Evolutionary conservation across 2,329 filamentous ascomycete species (phyloP), one percentile per base, ranked within the genome.

Genomic region (Colletotrichum shisoi): DNA sequence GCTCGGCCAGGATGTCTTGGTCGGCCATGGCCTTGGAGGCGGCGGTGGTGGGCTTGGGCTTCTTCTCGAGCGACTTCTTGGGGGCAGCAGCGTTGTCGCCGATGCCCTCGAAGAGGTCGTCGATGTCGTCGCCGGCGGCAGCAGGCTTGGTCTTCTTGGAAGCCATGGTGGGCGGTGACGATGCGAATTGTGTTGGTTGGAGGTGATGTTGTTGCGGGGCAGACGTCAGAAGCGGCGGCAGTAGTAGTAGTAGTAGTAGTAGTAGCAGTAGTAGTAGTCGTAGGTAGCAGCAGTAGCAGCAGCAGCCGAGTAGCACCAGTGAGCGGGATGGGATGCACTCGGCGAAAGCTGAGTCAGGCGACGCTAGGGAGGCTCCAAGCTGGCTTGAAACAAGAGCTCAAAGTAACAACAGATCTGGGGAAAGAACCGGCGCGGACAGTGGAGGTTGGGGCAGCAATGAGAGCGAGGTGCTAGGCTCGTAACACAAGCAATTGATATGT

Each of bases 1-100:
- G 87, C 73, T 97, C 94, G 69, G 93, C 93, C 45, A 98, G 85
- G 65, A 94, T 88, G 76, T 97, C 93, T 72, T 92, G 85, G 73
- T 89, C 85, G 72, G 77, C 74, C 74, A 78, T 79, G 58, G 80
- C 74, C 75, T 85, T 85, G 71, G 82, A 78, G 61, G 81, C 77
- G 62, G 83, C 79, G 61, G 84, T 83, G 70, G 82, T 79, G 69
- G 82, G 76, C 74, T 84, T 84, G 72, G 77, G 63, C 56, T 76
- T 68, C 75, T 81, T 82, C 68, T 76, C 59, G 66, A 76, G 70
- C 19, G 80, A 71, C 75, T 87, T 87, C 74, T 84, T 84, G 64
- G 77, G 71, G n/a, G 76, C 79, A 69, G 77, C 75, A 69, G 77
- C 75, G 63, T 87, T 84, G 71, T 85, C 80, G 70, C 82, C 83